A percentile compares a stretch with the other conserved stretches of the same genome.
Conservation (phyloP, 208 protist genomes). For the Histomonas meleagridis region DNA sequence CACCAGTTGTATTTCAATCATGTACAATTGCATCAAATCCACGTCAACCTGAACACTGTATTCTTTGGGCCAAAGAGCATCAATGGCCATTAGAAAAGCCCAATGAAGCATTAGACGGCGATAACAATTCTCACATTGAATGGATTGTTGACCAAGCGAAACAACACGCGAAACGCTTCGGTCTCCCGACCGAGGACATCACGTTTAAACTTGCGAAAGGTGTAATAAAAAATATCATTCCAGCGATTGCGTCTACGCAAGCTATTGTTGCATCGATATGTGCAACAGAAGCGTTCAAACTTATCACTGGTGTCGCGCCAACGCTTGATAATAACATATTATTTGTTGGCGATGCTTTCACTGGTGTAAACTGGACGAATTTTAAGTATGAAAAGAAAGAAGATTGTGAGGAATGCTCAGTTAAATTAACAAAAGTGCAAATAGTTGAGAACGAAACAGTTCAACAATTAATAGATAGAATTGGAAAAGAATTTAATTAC, state of each 20-base stretch:
- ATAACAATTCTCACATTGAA: constrained; percentile 70
- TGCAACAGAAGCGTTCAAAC: background rate
- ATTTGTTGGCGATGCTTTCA: background rate
- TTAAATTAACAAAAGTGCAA: no score
- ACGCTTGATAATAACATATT: background rate
- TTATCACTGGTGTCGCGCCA: background rate
- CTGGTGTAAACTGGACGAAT: background rate
- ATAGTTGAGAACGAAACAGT: background rate
- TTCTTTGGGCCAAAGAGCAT: constrained; percentile 47
- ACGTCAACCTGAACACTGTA: constrained; percentile 49
- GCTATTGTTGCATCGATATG: constrained; percentile 67
- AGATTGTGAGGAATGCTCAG: background rate
- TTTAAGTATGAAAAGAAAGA: background rate
- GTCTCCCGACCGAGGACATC: constrained; percentile 65
- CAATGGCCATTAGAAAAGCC: constrained; percentile 35
- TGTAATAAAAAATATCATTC: constrained; percentile 94
- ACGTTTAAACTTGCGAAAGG: constrained; percentile 57
- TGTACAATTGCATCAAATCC: constrained; percentile 53
- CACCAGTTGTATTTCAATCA: background rate
- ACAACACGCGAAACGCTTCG: constrained; percentile 64
- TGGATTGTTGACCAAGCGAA: constrained; percentile 65
- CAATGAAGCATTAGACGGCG: constrained; percentile 54
- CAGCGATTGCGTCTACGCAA: constrained; percentile 92
- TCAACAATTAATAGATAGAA: background rate
- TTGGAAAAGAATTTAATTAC: background rate